These are phyloP conservation scores for Coniochaeta sp. DNA, from an alignment of 2,329 filamentous ascomycete genomes.

Conservation along the genomic window DNA sequence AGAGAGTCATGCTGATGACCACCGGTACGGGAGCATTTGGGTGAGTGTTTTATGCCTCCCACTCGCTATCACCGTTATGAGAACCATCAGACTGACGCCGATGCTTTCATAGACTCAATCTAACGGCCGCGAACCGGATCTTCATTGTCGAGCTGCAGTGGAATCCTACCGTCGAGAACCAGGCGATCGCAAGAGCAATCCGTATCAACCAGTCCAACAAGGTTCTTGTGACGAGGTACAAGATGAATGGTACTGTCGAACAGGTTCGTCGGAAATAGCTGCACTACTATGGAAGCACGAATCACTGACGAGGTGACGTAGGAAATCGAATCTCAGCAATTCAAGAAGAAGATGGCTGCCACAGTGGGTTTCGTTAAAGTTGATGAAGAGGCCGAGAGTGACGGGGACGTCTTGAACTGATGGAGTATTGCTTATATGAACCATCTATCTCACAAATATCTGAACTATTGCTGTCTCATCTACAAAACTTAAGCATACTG, in stretches of 20 bases:
- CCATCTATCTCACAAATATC: too few relatives aligned
- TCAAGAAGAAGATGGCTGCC: background rate
- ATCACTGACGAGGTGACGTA: background rate
- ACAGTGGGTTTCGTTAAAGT: background rate
- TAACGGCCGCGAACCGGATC: slow-evolving; percentile 38
- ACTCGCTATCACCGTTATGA: background rate
- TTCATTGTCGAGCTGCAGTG: slow-evolving; percentile 47
- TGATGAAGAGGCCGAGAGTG: background rate
- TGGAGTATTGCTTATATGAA: too few relatives aligned
- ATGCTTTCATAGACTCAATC: slow-evolving; percentile 29
- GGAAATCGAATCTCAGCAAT: background rate
- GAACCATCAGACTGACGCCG: background rate
- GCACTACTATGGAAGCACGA: background rate
- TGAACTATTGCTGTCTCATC: too few relatives aligned
- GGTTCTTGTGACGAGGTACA: slow-evolving; percentile 19
- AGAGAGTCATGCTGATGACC: slow-evolving; percentile 42
- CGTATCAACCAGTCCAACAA: slow-evolving; percentile 35
- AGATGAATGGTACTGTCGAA: background rate
- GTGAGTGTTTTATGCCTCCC: slow-evolving; percentile 20
- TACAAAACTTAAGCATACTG: too few relatives aligned
- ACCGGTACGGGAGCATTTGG: slow-evolving; percentile 43
- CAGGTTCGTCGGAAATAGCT: background rate
- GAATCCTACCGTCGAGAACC: slow-evolving; percentile 45
- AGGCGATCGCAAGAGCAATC: slow-evolving; percentile 41
- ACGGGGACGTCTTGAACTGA: too few relatives aligned